A percentile compares a stretch with the other conserved stretches of the same genome.
These are phyloP conservation scores for Rhodotorula sp. DNA, from an alignment of 1,284 basidiomycete species.

Conservation along the genomic window DNA sequence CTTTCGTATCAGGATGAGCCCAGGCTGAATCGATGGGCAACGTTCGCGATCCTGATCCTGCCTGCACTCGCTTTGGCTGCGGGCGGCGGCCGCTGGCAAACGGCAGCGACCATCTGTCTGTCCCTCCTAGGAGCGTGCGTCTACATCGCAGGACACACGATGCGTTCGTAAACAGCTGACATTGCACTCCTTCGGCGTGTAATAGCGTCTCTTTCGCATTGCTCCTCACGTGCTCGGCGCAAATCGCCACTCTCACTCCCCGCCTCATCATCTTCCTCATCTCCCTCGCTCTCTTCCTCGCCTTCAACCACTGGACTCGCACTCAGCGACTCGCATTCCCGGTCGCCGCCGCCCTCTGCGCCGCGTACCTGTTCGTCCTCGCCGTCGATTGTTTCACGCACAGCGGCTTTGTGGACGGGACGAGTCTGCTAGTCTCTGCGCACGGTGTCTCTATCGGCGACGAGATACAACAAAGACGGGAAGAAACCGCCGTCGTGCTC, in stretches of 20 bases:
- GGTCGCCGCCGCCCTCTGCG: slow-evolving; percentile 3
- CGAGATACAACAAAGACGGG: slow-evolving; percentile 51
- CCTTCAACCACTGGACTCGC: neutral
- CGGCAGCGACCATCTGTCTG: neutral
- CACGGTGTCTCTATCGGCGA: slow-evolving; percentile 54
- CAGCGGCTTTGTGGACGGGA: slow-evolving; percentile 34
- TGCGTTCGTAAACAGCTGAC: too few relatives aligned
- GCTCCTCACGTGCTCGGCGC: slow-evolving; percentile 20
- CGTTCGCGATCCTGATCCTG: slow-evolving; percentile 7
- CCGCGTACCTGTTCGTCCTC: slow-evolving; percentile 23
- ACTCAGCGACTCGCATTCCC: slow-evolving; percentile 1
- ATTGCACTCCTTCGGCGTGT: neutral
- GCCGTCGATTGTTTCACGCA: slow-evolving; percentile 63
- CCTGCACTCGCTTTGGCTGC: slow-evolving; percentile 8
- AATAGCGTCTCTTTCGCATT: slow-evolving; percentile 17
- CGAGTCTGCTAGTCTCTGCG: slow-evolving; percentile 68
- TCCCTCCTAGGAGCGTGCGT: slow-evolving; percentile 14
- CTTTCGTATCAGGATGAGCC: slow-evolving; percentile 8
- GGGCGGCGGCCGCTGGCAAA: slow-evolving; percentile 11
- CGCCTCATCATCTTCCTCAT: slow-evolving; percentile 19
- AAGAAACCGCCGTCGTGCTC: slow-evolving; percentile 47
- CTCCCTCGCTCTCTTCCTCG: neutral
- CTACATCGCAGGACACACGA: too few relatives aligned
- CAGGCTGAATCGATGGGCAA: slow-evolving; percentile 10
- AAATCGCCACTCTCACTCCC: neutral